phyloP scores from a whole-genome alignment of 2,329 filamentous ascomycete genomes.

The Fusarium newnesense region DNA sequence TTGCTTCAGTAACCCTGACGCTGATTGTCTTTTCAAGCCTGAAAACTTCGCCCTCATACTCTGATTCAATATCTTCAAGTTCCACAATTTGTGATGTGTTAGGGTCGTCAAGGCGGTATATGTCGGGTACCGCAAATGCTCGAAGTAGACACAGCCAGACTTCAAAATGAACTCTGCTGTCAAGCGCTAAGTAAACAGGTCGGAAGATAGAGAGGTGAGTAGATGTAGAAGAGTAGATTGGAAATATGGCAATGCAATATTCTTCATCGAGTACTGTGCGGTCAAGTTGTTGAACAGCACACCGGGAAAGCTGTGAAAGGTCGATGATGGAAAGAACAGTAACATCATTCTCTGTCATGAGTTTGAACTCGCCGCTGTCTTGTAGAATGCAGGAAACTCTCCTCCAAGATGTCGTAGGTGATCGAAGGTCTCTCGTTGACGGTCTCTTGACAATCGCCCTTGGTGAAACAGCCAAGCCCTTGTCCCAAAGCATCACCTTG shows the following conservation, averaged over 20 bases:
- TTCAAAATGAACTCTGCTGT: conserved; percentile 90
- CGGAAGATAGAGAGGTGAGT: conserved; percentile 79
- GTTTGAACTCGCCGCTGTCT: conserved; percentile 93
- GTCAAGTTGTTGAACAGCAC: conserved; percentile 90
- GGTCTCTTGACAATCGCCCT: conserved; percentile 66
- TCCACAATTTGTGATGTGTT: conserved; percentile 57
- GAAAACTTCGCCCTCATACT: conserved; percentile 63
- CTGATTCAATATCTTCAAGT: conserved; percentile 50
- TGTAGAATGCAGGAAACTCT: conserved; percentile 92
- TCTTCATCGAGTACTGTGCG: conserved; percentile 91
- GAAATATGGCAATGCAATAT: conserved; percentile 94
- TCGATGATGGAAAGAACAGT: conserved; percentile 85
- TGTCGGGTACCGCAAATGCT: conserved; percentile 90
- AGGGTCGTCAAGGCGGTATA: conserved; percentile 74
- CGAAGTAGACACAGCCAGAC: conserved; percentile 95
- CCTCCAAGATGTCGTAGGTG: conserved; percentile 76
- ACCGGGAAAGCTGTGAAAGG: conserved; percentile 87
- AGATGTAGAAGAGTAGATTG: conserved; percentile 83
- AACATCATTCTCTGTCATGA: conserved; percentile 87
- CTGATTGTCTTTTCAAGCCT: conserved; percentile 70
- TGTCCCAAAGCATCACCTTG: conserved; percentile 92
- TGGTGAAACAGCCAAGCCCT: conserved; percentile 67
- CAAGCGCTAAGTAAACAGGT: conserved; percentile 90
- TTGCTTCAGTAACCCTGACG: conserved; percentile 70
- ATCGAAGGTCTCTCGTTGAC: conserved; percentile 66